A percentile compares a stretch with the other conserved stretches of the same genome.
phyloP scores from a whole-genome alignment of 2,329 filamentous ascomycete genomes.

The Pseudocercospora vitis region DNA sequence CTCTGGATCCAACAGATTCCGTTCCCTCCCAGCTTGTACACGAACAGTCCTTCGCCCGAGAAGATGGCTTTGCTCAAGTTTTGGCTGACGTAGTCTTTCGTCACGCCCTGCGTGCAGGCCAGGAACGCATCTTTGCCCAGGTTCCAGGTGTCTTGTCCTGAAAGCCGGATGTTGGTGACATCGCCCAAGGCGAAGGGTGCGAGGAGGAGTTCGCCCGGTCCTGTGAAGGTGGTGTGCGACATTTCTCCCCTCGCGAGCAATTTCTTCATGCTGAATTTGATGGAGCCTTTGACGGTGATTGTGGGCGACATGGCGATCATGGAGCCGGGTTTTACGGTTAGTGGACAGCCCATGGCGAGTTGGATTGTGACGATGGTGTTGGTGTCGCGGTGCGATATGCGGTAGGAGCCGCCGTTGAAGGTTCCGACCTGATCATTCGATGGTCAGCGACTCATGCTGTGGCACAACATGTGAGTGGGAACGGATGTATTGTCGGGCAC shows the following conservation, averaged over 20 bases:
- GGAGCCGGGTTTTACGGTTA: constrained; percentile 76
- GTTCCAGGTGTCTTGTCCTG: constrained; percentile 67
- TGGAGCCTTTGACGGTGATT: constrained; percentile 74
- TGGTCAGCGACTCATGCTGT: no score
- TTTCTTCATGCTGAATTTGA: constrained; percentile 91
- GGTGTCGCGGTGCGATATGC: constrained; percentile 86
- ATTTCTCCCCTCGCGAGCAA: constrained; percentile 81
- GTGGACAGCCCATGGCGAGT: constrained; percentile 81
- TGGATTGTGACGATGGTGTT: constrained; percentile 90
- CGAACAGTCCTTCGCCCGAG: constrained; percentile 85
- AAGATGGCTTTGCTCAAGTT: constrained; percentile 88
- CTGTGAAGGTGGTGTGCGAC: constrained; percentile 75
- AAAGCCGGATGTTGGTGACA: constrained; percentile 73
- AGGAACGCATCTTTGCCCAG: constrained; percentile 86
- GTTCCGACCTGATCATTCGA: constrained; percentile 68
- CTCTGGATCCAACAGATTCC: constrained; percentile 88
- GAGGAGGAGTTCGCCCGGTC: constrained; percentile 85
- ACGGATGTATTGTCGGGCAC: no score
- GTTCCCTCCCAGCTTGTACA: constrained; percentile 79
- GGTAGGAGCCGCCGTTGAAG: constrained; percentile 93
- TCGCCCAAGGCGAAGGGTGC: constrained; percentile 81
- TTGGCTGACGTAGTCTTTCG: constrained; percentile 82
- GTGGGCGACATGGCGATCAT: constrained; percentile 96
- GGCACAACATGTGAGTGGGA: no score
- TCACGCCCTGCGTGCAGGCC: constrained; percentile 79